A percentile compares a stretch with the other conserved stretches of the same genome.
These are phyloP conservation scores for Tetrahymena borealis DNA, from an alignment of 73 alveolate genomes.

Conservation along the genomic window DNA sequence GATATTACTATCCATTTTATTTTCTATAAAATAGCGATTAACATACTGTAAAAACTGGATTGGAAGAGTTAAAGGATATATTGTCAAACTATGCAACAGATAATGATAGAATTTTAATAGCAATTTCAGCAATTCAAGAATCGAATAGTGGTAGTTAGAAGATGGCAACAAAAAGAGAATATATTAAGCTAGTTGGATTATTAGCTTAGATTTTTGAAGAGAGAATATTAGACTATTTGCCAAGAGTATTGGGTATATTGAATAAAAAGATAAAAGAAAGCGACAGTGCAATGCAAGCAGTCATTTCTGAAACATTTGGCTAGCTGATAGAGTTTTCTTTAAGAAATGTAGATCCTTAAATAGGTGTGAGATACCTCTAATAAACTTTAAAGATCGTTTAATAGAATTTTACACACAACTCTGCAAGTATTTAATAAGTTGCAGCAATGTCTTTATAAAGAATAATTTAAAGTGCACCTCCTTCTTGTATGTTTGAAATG, in stretches of 20 bases:
- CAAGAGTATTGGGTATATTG: constrained; percentile 6
- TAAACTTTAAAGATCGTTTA: neutral
- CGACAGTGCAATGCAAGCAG: constrained; percentile 8
- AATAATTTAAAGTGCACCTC: constrained; percentile 9
- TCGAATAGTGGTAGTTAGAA: neutral
- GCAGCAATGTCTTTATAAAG: constrained; percentile 6
- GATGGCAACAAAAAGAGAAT: constrained; percentile 20
- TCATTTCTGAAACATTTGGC: constrained; percentile 30
- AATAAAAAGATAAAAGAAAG: constrained; percentile 38
- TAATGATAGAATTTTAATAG: neutral
- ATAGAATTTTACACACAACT: constrained; percentile 23
- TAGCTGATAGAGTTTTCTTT: constrained; percentile 14
- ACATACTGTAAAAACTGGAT: neutral
- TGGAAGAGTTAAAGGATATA: neutral
- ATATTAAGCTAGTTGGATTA: constrained; percentile 20
- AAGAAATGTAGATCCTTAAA: neutral
- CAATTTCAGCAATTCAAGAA: neutral
- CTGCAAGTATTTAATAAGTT: constrained; percentile 6
- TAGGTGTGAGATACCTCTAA: neutral
- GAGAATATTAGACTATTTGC: constrained; percentile 9
- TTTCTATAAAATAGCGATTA: neutral
- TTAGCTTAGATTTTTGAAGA: constrained; percentile 16
- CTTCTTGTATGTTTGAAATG: neutral
- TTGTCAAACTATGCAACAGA: neutral
- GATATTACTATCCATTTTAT: neutral